Evolutionary conservation across 2,329 filamentous ascomycete species (phyloP), one percentile per base, ranked within the genome.

Genomic region (Sporothrix curviconia): DNA sequence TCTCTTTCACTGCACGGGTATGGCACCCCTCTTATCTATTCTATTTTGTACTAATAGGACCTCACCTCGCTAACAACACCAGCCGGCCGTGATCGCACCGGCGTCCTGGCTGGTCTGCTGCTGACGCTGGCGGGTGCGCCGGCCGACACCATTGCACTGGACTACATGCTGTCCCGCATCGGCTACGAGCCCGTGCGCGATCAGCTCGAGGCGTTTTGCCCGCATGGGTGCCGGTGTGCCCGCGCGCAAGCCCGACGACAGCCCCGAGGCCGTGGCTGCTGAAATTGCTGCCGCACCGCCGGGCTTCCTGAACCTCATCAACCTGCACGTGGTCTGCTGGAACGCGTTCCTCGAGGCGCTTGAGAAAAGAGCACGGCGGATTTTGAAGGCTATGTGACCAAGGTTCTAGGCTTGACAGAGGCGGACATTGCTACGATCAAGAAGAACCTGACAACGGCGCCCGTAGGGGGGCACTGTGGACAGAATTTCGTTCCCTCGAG

Each of bases 21-120:
- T 4, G 15, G 11, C 19, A 9, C 8, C 1, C 17, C 15, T 14
- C 7, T 14, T 25, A 37, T 22, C 37, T 5, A 30, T 1, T 28
- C 42, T 30, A 14, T 25, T 7, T 19, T n/a, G 24, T n/a, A 25
- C 8, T 9, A 40, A 11, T 25, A n/a, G n/a, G n/a, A n/a, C 34
- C 47, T 19, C 17, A 25, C 37, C 25, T 12, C 22, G 9, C 25
- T 56, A 7, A 50, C 25, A 5, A n/a, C 12, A 14, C 55, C 55
- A 81, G 79, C 78, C 24, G 79, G 80, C 7, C 74, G 79, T 53
- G 80, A 82, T 59, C 72, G 79, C 24, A 83, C 79, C 0, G 79
- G 79, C 8, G 71, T 82, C 8, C 64, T 81, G 8, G 71, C 75
- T 0, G 78, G 75, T 9, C 65, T 83, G 5, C 67, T 83, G n/a